Evolutionary conservation across 2,329 filamentous ascomycete species (phyloP).

Genomic region (Emericellopsis atlantica): DNA sequence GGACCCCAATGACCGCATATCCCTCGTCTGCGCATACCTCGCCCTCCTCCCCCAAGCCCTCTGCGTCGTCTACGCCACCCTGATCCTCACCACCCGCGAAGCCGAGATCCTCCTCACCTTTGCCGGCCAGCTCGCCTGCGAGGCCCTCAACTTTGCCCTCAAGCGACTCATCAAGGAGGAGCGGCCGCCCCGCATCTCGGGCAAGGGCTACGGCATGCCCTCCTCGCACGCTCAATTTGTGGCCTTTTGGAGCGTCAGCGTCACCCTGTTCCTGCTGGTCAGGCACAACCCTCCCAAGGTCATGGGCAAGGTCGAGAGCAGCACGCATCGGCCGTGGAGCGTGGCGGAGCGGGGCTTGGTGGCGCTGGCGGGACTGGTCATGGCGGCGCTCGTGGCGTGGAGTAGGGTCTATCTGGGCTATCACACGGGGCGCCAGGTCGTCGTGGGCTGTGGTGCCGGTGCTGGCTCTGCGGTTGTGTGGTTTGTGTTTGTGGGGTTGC

Average conservation of each 20-base stretch:
- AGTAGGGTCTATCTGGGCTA: constrained; percentile 88
- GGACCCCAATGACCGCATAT: constrained; percentile 78
- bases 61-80: constrained; percentile 77
- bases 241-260: constrained; percentile 76
- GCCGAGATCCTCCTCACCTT: constrained; percentile 84
- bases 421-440: constrained; percentile 77
- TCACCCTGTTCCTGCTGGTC: constrained; percentile 73
- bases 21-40: constrained; percentile 83
- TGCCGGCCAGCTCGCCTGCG: constrained; percentile 80
- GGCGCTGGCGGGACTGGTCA: constrained; percentile 41
- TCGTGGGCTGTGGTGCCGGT: constrained; percentile 66
- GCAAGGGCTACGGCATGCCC: constrained; percentile 97
- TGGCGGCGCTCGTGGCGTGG: constrained; percentile 59
- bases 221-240: constrained; percentile 90
- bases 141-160: constrained; percentile 77
- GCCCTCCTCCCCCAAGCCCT: constrained; percentile 88
- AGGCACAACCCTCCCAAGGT: constrained; percentile 52
- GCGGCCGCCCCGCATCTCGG: constrained; percentile 69
- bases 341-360: constrained; percentile 44
- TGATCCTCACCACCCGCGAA: constrained; percentile 86
- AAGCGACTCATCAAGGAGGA: constrained; percentile 92
- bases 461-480: constrained; percentile 59
- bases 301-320: constrained; percentile 1
- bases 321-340: constrained; percentile 35
- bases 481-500: constrained; percentile 60